Percentiles rank a stretch among this genome's conserved stretches.
These are phyloP conservation scores for Ambrosiella beaveri DNA, from an alignment of 2,329 filamentous ascomycete species.

Conservation along the genomic window DNA sequence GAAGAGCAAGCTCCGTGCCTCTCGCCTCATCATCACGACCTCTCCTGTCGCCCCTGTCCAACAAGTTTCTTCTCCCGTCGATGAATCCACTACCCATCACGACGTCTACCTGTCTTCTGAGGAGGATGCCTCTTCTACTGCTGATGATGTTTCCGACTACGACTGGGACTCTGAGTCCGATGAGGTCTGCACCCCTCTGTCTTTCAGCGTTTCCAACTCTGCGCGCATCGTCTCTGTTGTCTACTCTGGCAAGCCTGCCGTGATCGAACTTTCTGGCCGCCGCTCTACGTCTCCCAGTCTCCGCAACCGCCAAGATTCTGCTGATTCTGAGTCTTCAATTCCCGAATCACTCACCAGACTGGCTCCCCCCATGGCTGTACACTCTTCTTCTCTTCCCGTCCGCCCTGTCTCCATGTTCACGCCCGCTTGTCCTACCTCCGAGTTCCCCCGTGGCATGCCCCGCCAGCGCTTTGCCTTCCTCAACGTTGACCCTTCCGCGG, in stretches of 20 bases:
- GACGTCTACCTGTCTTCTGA: conserved; percentile 48
- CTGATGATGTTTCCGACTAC: conserved; percentile 41
- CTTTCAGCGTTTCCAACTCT: conserved; percentile 25
- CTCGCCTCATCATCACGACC: conserved; percentile 22
- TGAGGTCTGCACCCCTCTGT: conserved; percentile 15
- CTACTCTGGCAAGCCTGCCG: conserved; percentile 40
- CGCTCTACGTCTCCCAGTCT: conserved; percentile 20
- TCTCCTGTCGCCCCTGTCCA: background rate
- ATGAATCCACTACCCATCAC: conserved; percentile 25
- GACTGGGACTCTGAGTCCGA: conserved; percentile 26
- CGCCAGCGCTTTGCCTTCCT: conserved; percentile 29
- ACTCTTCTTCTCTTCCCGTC: background rate
- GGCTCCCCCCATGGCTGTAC: background rate
- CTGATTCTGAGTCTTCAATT: conserved; percentile 13
- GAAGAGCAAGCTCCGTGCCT: conserved; percentile 28
- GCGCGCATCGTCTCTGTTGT: conserved; percentile 42
- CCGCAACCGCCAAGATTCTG: conserved; percentile 18
- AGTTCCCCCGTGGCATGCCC: conserved; percentile 1
- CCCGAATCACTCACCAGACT: conserved; percentile 11
- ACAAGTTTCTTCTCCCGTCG: background rate
- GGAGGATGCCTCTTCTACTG: conserved; percentile 45
- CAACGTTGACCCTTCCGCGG: conserved; percentile 36
- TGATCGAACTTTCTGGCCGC: conserved; percentile 30
- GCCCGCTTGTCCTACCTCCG: conserved; percentile 13
- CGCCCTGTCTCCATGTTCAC: conserved; percentile 11